Conservation (phyloP, 306 rosid species). For the Cicer bijugum region DNA sequence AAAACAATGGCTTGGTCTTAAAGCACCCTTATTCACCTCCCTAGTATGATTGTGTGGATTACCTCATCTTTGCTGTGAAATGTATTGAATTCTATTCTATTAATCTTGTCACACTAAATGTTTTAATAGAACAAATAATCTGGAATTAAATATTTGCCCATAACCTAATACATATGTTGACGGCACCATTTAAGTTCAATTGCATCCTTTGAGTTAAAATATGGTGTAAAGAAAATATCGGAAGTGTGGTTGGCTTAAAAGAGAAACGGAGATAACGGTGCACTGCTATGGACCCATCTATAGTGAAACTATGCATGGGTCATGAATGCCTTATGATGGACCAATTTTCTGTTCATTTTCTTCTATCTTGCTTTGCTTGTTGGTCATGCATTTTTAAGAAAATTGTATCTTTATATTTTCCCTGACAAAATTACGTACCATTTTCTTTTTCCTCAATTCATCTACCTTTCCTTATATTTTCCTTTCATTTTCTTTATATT, state of each 20-base stretch:
- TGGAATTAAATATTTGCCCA: background rate
- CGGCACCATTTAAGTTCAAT: slow-evolving; percentile 8
- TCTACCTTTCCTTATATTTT: too few relatives aligned
- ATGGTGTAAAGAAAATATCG: background rate
- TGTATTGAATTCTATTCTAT: background rate
- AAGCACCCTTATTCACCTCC: background rate
- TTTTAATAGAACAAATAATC: background rate
- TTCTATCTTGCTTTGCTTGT: too few relatives aligned
- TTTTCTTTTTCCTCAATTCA: too few relatives aligned
- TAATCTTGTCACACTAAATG: slow-evolving; percentile 7
- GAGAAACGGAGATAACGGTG: background rate
- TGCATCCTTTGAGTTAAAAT: slow-evolving; percentile 4
- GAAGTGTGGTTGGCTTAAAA: background rate
- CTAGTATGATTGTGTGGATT: background rate
- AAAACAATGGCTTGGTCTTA: too few relatives aligned
- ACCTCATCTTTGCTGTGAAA: slow-evolving; percentile 2
- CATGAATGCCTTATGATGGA: too few relatives aligned
- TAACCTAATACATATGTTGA: slow-evolving; percentile 18
- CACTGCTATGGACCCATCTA: slow-evolving; percentile 74
- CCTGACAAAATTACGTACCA: too few relatives aligned
- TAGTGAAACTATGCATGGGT: slow-evolving; percentile 92
- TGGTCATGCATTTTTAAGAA: too few relatives aligned
- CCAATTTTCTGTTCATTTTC: too few relatives aligned
- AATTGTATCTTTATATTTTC: too few relatives aligned
- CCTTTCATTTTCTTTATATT: too few relatives aligned